Percentiles rank a stretch among this genome's conserved stretches.
Conservation (phyloP, 495 filamentous ascomycete species). For the Aspergillus funiculosus region DNA sequence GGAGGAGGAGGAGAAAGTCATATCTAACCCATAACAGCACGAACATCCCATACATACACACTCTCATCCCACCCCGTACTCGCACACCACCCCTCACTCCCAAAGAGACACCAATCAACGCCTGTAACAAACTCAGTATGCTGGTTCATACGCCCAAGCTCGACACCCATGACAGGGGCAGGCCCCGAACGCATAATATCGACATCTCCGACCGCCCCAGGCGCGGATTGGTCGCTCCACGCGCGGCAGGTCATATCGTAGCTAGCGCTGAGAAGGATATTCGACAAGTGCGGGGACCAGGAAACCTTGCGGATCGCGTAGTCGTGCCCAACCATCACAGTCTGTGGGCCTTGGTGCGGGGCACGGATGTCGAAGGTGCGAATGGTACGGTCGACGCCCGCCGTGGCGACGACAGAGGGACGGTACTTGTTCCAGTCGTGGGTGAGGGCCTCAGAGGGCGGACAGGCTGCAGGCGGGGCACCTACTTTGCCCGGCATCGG, state of each 20-base stretch:
- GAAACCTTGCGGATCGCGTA: conserved; percentile 80
- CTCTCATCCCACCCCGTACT: conserved; percentile 90
- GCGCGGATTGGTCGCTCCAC: conserved; percentile 67
- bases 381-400: conserved; percentile 81
- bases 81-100: conserved; percentile 90
- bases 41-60: conserved; percentile 86
- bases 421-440: conserved; percentile 99
- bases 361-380: conserved; percentile 84
- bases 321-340: conserved; percentile 73
- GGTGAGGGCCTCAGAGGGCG: conserved; percentile 76
- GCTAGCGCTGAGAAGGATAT: conserved; percentile 78
- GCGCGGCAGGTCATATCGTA: conserved; percentile 97
- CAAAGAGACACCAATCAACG: conserved; percentile 97
- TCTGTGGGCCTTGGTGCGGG: conserved; percentile 61
- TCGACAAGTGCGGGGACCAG: conserved; percentile 87
- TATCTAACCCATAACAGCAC: conserved; percentile 52
- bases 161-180: conserved; percentile 48
- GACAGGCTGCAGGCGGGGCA: conserved; percentile 26
- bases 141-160: conserved; percentile 80
- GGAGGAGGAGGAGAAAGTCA: conserved; percentile 1
- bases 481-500: conserved; percentile 34
- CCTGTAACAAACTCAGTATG: conserved; percentile 98
- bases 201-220: conserved; percentile 47
- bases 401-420: conserved; percentile 72
- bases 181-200: conserved; percentile 37